Evolutionary conservation across 1,284 basidiomycete species (phyloP), one percentile per base, ranked within the genome.

Genomic region (Ustilago loliicola): DNA sequence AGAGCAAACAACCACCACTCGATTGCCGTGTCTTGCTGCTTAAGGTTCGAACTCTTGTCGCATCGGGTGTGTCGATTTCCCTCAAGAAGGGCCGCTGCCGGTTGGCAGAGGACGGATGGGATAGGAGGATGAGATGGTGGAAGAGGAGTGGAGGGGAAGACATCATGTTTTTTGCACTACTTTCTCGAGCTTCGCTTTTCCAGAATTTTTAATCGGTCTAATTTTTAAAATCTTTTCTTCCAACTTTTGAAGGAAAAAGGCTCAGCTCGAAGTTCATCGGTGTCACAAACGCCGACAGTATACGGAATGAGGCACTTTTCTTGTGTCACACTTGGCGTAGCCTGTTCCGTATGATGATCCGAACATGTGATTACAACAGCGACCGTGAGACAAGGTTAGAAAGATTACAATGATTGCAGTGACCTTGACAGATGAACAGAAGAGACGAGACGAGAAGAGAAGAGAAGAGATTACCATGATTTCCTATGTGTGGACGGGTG

Each of bases 181-280:
- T 15, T 45, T 45, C n/a, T 45, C 42, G 42, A 23, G n/a, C 42
- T 45, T 45, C 42, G 42, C 42, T 45, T 45, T 23, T 45, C 42
- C 42, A 21, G 15, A 21, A 45, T 21, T 17, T 17, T 45, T 45
- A 23, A 21, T n/a, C 21, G 42, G 21, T 45, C 19, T 45, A 8
- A 21, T 21, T 45, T 45, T 11, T 45, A 45, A n/a, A n/a, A 45
- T 45, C 21, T n/a, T 23, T 45, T 45, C 42, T 45, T 45, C 42
- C n/a, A 45, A 21, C 7, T 9, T 45, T 11, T 21, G 2, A 21
- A 1, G 6, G 21, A 10, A 45, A n/a, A 40, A 40, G 17, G 38
- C 38, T 40, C 38, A 40, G 17, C 8, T 40, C 13, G 8, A 4
- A 21, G 42, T 45, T 17, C 15, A 45, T n/a, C 42, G 42, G 42